Evolutionary conservation across 2,329 filamentous ascomycete species (phyloP).

Genomic region (Sporothrix brasiliensis): DNA sequence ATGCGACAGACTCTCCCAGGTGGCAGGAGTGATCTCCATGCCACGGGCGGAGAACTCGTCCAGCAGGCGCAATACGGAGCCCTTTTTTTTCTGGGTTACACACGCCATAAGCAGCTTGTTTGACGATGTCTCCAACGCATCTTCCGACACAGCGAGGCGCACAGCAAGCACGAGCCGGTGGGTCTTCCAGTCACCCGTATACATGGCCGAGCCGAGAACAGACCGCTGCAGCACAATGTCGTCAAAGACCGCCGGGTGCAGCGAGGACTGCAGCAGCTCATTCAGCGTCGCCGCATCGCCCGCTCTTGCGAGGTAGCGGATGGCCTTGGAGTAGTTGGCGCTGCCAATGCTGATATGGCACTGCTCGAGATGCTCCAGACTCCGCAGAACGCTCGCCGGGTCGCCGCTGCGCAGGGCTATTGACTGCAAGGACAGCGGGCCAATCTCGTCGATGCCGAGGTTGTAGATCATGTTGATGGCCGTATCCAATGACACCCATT

Average conservation of each 20-base stretch:
- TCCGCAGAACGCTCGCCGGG: slow-evolving; percentile 57
- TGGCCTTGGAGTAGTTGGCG: slow-evolving; percentile 65
- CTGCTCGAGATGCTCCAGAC: slow-evolving; percentile 63
- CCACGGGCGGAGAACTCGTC: slow-evolving; percentile 45
- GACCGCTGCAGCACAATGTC: slow-evolving; percentile 48
- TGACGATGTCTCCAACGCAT: slow-evolving; percentile 40
- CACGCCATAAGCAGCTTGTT: slow-evolving; percentile 44
- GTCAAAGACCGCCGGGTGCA: slow-evolving; percentile 61
- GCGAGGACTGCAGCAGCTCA: slow-evolving; percentile 52
- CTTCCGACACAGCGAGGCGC: slow-evolving; percentile 44
- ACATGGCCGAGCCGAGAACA: slow-evolving; percentile 45
- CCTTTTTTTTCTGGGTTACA: slow-evolving; percentile 38
- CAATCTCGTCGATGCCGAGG: slow-evolving; percentile 72
- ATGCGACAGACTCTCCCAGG: slow-evolving; percentile 39
- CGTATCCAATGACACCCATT: slow-evolving; percentile 70
- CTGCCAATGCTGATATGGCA: slow-evolving; percentile 64
- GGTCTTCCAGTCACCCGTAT: slow-evolving; percentile 47
- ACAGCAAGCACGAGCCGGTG: slow-evolving; percentile 52
- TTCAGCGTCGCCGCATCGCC: slow-evolving; percentile 56
- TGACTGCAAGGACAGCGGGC: slow-evolving; percentile 75
- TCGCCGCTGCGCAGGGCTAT: slow-evolving; percentile 68
- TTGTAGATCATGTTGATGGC: slow-evolving; percentile 70
- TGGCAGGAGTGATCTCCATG: slow-evolving; percentile 40
- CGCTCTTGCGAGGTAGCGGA: slow-evolving; percentile 65
- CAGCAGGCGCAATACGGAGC: slow-evolving; percentile 43